Conservation (phyloP, 805 yeast genomes). For the Sugiyamaella marilandica region DNA sequence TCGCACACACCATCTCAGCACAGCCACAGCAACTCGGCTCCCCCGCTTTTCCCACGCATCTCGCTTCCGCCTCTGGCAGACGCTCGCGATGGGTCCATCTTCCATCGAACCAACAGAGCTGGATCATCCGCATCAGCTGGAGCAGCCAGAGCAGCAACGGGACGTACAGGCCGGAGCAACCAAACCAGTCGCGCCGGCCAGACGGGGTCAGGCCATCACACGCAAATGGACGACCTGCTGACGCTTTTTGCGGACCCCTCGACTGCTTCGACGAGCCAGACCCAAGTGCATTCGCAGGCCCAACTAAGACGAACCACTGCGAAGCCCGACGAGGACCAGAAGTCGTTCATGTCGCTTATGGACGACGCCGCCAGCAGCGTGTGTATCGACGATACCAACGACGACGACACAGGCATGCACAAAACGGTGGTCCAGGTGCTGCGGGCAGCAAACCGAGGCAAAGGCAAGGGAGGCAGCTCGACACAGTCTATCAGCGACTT, state of each 20-base stretch:
- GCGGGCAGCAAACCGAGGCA: slow-evolving; percentile 4
- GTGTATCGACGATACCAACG: slow-evolving; percentile 28
- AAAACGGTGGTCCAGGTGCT: slow-evolving; percentile 24
- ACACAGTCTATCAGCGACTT: slow-evolving; percentile 22
- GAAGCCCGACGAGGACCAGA: not conserved
- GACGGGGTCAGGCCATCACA: not conserved
- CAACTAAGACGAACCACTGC: not conserved
- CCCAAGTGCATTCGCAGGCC: not conserved
- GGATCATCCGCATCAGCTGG: too few species aligned
- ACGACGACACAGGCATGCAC: slow-evolving; percentile 21
- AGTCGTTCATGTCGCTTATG: slow-evolving; percentile 7
- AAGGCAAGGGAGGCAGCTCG: slow-evolving; percentile 3
- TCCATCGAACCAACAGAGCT: not conserved
- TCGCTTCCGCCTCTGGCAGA: not conserved
- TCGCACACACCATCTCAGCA: not conserved
- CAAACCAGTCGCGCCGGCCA: too few species aligned
- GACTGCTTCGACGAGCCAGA: not conserved
- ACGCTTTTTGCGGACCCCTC: not conserved
- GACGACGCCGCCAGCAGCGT: slow-evolving; percentile 31
- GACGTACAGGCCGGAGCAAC: not conserved
- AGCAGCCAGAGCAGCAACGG: not conserved
- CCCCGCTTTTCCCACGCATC: slow-evolving; percentile 6
- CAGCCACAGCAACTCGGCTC: slow-evolving; percentile 1
- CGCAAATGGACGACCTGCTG: slow-evolving; percentile 1
- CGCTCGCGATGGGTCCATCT: not conserved